A percentile compares a stretch with the other conserved stretches of the same genome.
These are phyloP conservation scores for Pseudoscleropodium purum DNA, from an alignment of 225 moss, liverwort and hornwort genomes.

Conservation along the genomic window DNA sequence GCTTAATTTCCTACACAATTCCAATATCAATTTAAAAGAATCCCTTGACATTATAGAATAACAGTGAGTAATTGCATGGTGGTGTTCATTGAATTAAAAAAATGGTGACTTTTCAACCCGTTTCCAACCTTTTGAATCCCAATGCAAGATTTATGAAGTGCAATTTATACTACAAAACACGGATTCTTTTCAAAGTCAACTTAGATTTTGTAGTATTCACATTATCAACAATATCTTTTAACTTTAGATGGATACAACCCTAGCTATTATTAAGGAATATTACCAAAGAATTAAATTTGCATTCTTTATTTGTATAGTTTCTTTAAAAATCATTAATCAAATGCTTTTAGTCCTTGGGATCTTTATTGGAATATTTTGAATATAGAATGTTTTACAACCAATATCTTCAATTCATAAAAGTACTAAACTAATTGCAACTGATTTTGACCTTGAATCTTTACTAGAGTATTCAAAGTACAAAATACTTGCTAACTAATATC, in stretches of 20 bases:
- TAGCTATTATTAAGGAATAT: neutral
- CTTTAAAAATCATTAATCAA: neutral
- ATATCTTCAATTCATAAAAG: neutral
- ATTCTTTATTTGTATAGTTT: neutral
- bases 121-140: neutral
- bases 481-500: rapidly evolving
- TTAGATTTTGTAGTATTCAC: neutral
- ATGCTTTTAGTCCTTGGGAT: rapidly evolving
- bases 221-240: neutral
- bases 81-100: too few relatives aligned
- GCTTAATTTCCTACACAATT: neutral
- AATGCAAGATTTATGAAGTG: too few relatives aligned
- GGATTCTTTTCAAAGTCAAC: neutral
- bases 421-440: neutral
- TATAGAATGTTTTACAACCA: neutral
- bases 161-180: neutral
- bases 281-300: neutral
- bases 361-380: rapidly evolving
- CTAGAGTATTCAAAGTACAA: too few relatives aligned
- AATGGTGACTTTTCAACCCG: neutral
- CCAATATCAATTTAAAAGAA: neutral
- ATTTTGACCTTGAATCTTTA: neutral
- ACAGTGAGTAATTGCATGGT: too few relatives aligned
- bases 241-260: rapidly evolving
- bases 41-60: neutral